Evolutionary conservation across 2,329 filamentous ascomycete species (phyloP), one percentile per base, ranked within the genome.

Genomic region (Penicillium aurantiogriseum): DNA sequence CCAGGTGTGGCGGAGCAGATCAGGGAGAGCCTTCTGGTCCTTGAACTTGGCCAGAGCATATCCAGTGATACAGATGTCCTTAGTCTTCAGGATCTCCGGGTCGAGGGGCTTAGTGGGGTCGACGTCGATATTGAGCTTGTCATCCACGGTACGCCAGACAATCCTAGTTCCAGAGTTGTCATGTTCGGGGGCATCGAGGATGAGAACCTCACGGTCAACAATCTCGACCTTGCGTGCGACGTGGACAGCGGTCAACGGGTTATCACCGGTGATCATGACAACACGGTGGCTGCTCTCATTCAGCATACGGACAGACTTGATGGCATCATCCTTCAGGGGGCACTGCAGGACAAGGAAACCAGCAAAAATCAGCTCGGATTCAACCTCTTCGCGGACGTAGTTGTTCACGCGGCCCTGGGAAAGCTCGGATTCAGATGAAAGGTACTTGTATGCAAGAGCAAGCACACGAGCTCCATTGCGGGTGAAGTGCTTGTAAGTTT

Each of bases 261-360:
- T 99, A 75, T 99, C 94, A 72, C 94, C 94, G 59, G 94, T 99
- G 65, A 99, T 99, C 94, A 99, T 99, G 67, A 99, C 90, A 46
- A 96, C 92, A 67, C 94, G 91, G 76, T 99, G 94, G 77, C 92
- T 97, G 77, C 93, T 97, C 80, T 99, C 94, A 72, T 97, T 99
- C 67, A 99, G 84, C 91, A 97, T 97, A 64, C 89, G 91, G 40
- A 99, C 91, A 39, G 94, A 88, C 73, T 94, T 88, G 77, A 95
- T 90, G 46, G 94, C 94, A 74, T 99, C 94, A 27, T 96, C 92
- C 78, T 99, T 99, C 56, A 99, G 82, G 5, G 94, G 94, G 69
- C 92, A 97, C 74, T 97, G 93, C 31, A 99, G 81, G 51, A 99
- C 92, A 61, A 99, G 80, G 80, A 99, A 99, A 58, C 94, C 94